phyloP scores from a whole-genome alignment of 2,329 filamentous ascomycete species.

The Neophaeococcomyces aloes region DNA sequence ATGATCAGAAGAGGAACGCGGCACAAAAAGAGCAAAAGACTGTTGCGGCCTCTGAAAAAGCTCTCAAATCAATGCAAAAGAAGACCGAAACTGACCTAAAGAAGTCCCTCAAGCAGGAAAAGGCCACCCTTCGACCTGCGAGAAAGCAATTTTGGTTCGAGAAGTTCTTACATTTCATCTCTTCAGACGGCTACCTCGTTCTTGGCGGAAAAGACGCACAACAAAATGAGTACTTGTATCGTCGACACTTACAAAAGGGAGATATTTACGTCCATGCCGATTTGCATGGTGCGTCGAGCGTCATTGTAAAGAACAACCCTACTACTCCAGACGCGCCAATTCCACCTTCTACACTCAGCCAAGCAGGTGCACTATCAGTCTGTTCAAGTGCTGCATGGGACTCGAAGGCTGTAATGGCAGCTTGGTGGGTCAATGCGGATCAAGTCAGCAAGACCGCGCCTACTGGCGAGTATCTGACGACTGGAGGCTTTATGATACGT shows the following conservation, averaged over 20 bases:
- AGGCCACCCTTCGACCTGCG: conserved; percentile 71
- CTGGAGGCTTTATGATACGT: conserved; percentile 67
- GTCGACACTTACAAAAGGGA: conserved; percentile 71
- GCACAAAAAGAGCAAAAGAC: conserved; percentile 84
- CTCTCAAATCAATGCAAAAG: conserved; percentile 78
- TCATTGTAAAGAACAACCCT: conserved; percentile 82
- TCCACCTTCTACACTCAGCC: conserved; percentile 78
- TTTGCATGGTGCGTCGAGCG: conserved; percentile 67
- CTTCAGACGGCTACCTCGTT: conserved; percentile 87
- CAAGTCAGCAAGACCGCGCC: conserved; percentile 80
- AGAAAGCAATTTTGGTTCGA: conserved; percentile 89
- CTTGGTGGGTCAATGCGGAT: conserved; percentile 87
- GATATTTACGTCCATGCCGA: conserved; percentile 91
- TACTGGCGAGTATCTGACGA: conserved; percentile 66
- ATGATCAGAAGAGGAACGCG: conserved; percentile 75
- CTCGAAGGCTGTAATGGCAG: conserved; percentile 87
- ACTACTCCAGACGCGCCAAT: conserved; percentile 72
- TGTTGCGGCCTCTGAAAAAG: conserved; percentile 64
- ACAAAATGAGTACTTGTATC: conserved; percentile 89
- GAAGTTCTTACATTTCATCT: conserved; percentile 92
- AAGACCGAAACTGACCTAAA: conserved; percentile 80
- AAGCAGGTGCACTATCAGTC: conserved; percentile 76
- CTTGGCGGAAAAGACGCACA: conserved; percentile 78
- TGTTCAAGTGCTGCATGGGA: conserved; percentile 89
- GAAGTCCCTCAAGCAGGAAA: conserved; percentile 83